Percentiles rank a stretch among this genome's conserved stretches.
These are phyloP conservation scores for Canavalia ensiformis DNA, from an alignment of 306 rosid species.

Conservation along the genomic window DNA sequence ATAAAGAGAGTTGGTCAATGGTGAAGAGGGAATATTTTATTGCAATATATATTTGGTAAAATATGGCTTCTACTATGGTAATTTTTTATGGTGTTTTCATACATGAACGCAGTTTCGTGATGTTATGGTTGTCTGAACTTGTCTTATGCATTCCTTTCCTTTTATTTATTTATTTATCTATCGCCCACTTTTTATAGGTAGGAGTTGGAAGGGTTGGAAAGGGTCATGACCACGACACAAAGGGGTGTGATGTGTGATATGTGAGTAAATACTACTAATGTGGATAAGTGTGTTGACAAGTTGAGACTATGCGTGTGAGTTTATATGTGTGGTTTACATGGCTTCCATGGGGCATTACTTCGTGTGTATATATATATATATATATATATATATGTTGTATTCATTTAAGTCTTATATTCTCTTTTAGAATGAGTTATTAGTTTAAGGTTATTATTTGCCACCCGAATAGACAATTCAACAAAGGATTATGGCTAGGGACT, in stretches of 20 bases:
- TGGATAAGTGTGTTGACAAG: constrained; percentile 21
- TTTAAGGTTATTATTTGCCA: neutral
- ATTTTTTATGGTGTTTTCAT: neutral
- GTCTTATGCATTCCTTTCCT: neutral
- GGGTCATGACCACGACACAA: constrained; percentile 34
- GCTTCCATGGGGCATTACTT: neutral
- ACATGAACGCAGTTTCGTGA: constrained; percentile 50
- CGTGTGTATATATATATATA: too few species aligned
- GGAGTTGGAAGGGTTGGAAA: constrained; percentile 34
- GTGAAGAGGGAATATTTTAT: constrained; percentile 33
- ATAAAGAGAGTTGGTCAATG: constrained; percentile 46
- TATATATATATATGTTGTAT: too few species aligned
- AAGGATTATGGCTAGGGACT: neutral
- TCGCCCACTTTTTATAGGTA: neutral
- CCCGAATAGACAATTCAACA: neutral
- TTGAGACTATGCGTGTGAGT: neutral
- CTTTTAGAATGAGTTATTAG: neutral
- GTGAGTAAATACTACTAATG: neutral
- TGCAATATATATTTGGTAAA: constrained; percentile 21
- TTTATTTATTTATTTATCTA: neutral
- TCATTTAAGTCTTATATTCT: neutral
- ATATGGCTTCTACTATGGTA: constrained; percentile 38
- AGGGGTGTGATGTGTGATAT: neutral
- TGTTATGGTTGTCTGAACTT: constrained; percentile 47
- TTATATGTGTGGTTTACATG: neutral